Evolutionary conservation across 768 basidiomycete species (phyloP).

Genomic region (Trametes coccinea): DNA sequence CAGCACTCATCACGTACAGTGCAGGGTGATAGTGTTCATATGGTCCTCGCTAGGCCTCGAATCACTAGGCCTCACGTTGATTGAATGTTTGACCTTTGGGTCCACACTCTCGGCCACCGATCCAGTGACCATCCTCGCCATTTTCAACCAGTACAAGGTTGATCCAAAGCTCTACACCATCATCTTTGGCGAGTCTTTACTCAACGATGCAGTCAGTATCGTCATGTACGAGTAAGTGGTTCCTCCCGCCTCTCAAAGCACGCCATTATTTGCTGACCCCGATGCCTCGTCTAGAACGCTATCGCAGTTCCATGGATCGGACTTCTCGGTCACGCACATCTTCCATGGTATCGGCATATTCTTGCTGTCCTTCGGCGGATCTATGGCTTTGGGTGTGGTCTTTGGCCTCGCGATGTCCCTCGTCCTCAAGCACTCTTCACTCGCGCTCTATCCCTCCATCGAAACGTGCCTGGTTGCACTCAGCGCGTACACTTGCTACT

Average conservation of each 20-base stretch:
- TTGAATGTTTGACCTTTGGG: constrained; percentile 96
- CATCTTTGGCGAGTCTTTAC: constrained; percentile 94
- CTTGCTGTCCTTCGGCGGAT: constrained; percentile 90
- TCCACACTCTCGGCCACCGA: constrained; percentile 97
- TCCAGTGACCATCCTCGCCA: constrained; percentile 95
- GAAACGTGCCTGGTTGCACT: constrained; percentile 96
- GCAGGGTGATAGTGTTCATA: constrained; percentile 89
- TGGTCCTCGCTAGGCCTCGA: constrained; percentile 94
- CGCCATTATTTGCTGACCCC: background rate
- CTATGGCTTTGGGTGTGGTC: constrained; percentile 89
- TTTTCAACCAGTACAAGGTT: constrained; percentile 98
- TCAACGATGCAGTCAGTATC: constrained; percentile 99
- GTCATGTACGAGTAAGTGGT: constrained; percentile 97
- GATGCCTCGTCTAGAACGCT: constrained; percentile 62
- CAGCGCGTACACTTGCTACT: constrained; percentile 95
- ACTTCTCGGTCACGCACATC: constrained; percentile 83
- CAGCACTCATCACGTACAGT: constrained; percentile 49
- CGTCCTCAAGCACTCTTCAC: constrained; percentile 90
- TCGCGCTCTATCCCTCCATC: constrained; percentile 85
- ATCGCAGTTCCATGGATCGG: constrained; percentile 86
- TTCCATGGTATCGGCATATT: constrained; percentile 99
- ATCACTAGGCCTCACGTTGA: constrained; percentile 76
- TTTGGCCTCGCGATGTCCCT: constrained; percentile 92
- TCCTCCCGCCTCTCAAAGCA: background rate
- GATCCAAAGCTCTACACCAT: constrained; percentile 97